Base-by-base conservation (phyloP, 192 early-diverging fungal species). In the Coemansia sp. region DNA sequence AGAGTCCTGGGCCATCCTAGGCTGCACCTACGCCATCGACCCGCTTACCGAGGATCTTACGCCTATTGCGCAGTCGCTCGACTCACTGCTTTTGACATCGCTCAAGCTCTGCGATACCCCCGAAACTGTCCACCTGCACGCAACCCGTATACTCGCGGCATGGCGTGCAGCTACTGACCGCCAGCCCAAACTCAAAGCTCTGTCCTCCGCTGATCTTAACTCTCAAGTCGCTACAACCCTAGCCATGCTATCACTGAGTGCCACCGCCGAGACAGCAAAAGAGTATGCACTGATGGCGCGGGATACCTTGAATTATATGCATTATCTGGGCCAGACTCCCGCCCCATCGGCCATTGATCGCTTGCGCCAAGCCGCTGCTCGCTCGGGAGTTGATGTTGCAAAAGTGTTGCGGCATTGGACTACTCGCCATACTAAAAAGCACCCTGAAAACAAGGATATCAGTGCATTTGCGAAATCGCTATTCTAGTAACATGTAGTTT, bases 401-500 rank as follows among this genome's bases (percentile, higher is more conserved):
- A 29, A 53, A 2, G 42, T 64, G 12, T 37, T 65, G 14, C 21
- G 14, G 0, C 59, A 67, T 23, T 82, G 80, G 80, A 21, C 64
- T 0, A 0, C 51, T 14, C 50, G 21, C 2, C 15, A 14, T 17
- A n/a, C 72, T 14, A 68, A 72, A 25, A 51, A 41, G 2, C 55
- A 32, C n/a, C 15, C 67, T 34, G 57, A 61, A 51, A 66, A 65
- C 14, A 42, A 48, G 9, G 70, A 71, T 12, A 64, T 77, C 3
- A 64, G 38, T 27, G 51, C 57, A 12, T 77, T 83, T 72, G 80
- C 73, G 14, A 68, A 69, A 39, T 70, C 72, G 7, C 41, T 82
- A 38, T 59, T 75, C 12, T 80, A 65, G 9, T 39, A 64, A 36
- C 5, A 36, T 36, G 27, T 27, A 27, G 25, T 27, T 27, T 27